Percentiles rank a stretch among this genome's conserved stretches.
Evolutionary conservation across 306 rosid species (phyloP).

Genomic region (Alnus glutinosa): DNA sequence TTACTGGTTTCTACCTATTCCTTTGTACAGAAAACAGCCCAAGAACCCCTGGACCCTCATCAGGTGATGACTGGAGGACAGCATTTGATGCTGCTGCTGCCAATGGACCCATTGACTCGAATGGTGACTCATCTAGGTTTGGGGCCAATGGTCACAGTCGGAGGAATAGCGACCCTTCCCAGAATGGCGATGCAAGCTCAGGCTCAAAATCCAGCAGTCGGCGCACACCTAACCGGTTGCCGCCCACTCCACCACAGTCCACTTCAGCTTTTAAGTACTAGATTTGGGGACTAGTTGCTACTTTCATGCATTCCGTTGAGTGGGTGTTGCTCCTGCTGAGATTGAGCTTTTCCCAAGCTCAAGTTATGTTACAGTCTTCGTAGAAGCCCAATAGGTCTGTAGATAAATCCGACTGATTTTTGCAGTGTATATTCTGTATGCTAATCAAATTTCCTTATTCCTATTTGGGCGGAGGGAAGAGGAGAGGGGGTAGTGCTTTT

Average conservation of each 20-base stretch:
- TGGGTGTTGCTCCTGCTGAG: too few species aligned
- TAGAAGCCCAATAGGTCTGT: too few species aligned
- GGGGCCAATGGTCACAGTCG: conserved; percentile 58
- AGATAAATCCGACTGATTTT: too few species aligned
- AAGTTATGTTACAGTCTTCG: too few species aligned
- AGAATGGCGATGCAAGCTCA: conserved; percentile 45
- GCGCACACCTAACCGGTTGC: conserved; percentile 51
- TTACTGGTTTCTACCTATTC: too few species aligned
- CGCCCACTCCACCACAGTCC: conserved; percentile 55
- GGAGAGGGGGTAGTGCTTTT: too few species aligned
- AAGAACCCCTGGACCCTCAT: conserved; percentile 31
- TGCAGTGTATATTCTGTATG: too few species aligned
- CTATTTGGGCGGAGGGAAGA: too few species aligned
- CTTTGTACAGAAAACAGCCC: conserved; percentile 45
- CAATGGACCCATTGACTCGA: conserved; percentile 40
- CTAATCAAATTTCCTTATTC: too few species aligned
- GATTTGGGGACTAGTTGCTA: too few species aligned
- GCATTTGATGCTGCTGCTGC: conserved; percentile 67
- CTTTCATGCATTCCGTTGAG: too few species aligned
- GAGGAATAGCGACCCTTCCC: conserved; percentile 56
- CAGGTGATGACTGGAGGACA: conserved; percentile 59
- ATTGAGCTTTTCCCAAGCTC: too few species aligned
- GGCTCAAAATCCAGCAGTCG: conserved; percentile 52
- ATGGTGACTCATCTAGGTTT: conserved; percentile 33
- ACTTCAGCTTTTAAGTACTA: conserved; percentile 18